These are phyloP conservation scores for Articulospora tetracladia DNA, from an alignment of 495 filamentous ascomycete species.

Conservation along the genomic window DNA sequence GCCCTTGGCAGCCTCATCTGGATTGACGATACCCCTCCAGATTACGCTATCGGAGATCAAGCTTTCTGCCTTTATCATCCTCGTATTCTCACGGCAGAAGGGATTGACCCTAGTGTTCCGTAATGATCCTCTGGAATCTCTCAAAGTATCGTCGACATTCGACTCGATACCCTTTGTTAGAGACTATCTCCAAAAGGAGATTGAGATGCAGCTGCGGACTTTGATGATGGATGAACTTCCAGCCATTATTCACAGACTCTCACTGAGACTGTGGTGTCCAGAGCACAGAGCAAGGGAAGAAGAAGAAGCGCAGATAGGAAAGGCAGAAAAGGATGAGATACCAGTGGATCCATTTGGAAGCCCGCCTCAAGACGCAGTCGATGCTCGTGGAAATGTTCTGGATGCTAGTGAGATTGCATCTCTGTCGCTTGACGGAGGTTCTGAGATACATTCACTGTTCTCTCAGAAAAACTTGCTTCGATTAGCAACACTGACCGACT, in stretches of 20 bases:
- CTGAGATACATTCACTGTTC: conserved; percentile 78
- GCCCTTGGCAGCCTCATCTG: conserved; percentile 88
- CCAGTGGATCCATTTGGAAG: conserved; percentile 75
- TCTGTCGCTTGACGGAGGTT: conserved; percentile 67
- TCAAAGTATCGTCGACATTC: conserved; percentile 98
- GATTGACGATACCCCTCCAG: conserved; percentile 92
- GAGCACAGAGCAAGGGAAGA: conserved; percentile 70
- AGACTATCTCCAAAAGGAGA: conserved; percentile 94
- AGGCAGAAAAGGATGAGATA: conserved; percentile 26
- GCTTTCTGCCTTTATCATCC: conserved; percentile 94
- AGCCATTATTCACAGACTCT: conserved; percentile 91
- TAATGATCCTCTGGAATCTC: conserved; percentile 94
- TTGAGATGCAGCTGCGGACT: conserved; percentile 87
- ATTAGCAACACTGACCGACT: conserved; percentile 70
- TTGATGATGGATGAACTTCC: conserved; percentile 97
- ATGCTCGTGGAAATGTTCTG: conserved; percentile 69
- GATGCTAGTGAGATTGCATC: conserved; percentile 70
- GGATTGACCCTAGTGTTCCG: conserved; percentile 94
- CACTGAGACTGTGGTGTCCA: conserved; percentile 82
- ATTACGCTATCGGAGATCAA: conserved; percentile 96
- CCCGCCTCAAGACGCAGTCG: conserved; percentile 73
- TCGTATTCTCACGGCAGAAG: conserved; percentile 96
- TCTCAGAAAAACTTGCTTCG: conserved; percentile 85
- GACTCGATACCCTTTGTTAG: conserved; percentile 98
- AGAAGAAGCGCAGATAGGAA: conserved; percentile 31